Conservation (phyloP, 352 stramenopile species). For the Phytophthora hybrid region DNA sequence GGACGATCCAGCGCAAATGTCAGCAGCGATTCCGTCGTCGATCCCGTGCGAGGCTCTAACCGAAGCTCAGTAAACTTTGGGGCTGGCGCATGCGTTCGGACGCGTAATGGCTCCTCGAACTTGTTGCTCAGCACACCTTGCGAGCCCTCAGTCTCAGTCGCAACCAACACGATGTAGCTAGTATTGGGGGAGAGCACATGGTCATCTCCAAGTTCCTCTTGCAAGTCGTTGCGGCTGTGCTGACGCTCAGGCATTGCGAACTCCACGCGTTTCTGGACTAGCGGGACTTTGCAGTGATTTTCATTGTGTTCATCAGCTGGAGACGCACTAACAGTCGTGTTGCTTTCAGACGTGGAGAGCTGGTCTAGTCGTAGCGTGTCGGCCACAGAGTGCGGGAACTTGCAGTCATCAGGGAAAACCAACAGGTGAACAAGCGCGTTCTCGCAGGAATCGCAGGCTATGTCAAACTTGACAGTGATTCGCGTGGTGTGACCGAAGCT, state of each 20-base stretch:
- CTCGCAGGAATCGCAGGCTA: constrained; percentile 59
- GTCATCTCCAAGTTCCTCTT: constrained; percentile 47
- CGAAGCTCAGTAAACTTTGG: constrained; percentile 57
- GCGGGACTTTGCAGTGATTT: constrained; percentile 20
- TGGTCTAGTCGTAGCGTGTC: constrained; percentile 31
- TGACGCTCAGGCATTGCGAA: constrained; percentile 46
- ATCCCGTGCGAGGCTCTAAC: constrained; percentile 66
- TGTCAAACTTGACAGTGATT: constrained; percentile 66
- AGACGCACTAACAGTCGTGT: constrained; percentile 11
- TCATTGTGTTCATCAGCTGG: background rate
- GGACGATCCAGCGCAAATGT: constrained; percentile 61
- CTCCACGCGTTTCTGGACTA: constrained; percentile 45
- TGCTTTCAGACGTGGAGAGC: constrained; percentile 14
- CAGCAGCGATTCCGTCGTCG: constrained; percentile 78
- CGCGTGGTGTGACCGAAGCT: constrained; percentile 64
- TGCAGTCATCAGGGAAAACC: constrained; percentile 52
- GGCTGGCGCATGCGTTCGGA: constrained; percentile 55
- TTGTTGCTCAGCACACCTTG: constrained; percentile 65
- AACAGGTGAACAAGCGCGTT: constrained; percentile 63
- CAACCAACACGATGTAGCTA: constrained; percentile 60
- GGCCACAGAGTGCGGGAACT: constrained; percentile 19
- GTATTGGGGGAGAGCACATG: constrained; percentile 48
- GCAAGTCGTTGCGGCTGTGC: constrained; percentile 45
- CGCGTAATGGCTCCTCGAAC: constrained; percentile 43
- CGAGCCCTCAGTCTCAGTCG: constrained; percentile 61